Base-by-base conservation (phyloP, 495 filamentous ascomycete species). In the Viridothelium virens region DNA sequence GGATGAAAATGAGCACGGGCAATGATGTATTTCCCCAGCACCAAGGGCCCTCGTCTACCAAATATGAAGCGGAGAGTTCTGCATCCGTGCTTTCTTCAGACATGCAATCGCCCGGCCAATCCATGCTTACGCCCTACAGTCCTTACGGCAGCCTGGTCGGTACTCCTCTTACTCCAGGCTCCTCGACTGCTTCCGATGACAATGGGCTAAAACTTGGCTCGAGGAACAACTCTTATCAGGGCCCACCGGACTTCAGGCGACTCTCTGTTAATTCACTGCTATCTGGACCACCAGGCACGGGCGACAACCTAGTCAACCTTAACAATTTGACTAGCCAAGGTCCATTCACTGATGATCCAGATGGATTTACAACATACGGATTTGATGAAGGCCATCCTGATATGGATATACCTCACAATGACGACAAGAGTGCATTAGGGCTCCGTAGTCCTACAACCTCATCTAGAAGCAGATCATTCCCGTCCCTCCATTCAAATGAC, bases 301-400 rank as follows among this genome's bases (percentile, higher is more conserved):
- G 48, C 4, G 47, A 66, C 39, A 65, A 38, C 56, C 5, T 62
- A 46, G 25, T 50, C 61, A 59, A 36, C 56, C 64, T 63, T 59
- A 10, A 11, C 31, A 36, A 59, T 59, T 36, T 59, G 31, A 31
- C 53, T 9, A 59, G 25, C 7, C 53, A 59, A 36, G 53, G 66
- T 37, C 53, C 48, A 38, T 67, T 31, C 48, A 18, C 63, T 67
- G 48, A 75, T 67, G 66, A 69, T 47, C 6, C 69, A 62, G 65
- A 63, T 16, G 65, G 64, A 16, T 64, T 65, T 34, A 70, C 64
- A 0, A 74, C 68, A 1, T 90, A 89, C 71, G 89, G 89, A 1
- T 77, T 87, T 63, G 89, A 92, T 70, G 79, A 83, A 36, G 89
- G 89, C 2, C 79, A 83, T 64, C 83, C 84, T 2, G 89, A 92